Percentiles rank a stretch among this genome's conserved stretches.
Evolutionary conservation across 2,329 filamentous ascomycete genomes (phyloP).

Genomic region (Colletotrichum horii): DNA sequence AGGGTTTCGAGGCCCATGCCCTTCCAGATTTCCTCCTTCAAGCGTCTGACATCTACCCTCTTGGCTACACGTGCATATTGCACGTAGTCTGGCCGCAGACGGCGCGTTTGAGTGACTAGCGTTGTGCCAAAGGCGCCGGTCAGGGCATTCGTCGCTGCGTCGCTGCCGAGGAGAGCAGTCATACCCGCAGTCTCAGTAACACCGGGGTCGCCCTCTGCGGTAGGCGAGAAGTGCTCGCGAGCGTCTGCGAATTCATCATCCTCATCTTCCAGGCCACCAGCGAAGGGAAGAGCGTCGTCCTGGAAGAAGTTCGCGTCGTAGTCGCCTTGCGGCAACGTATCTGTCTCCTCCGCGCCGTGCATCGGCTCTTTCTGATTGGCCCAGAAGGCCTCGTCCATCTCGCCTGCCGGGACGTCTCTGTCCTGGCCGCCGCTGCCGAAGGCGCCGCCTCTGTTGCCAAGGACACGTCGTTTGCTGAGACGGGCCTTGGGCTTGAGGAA

Average conservation of each 20-base stretch:
- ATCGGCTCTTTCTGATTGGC: slow-evolving; percentile 70
- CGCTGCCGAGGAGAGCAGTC: slow-evolving; percentile 55
- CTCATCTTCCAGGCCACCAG: slow-evolving; percentile 61
- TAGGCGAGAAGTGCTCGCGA: slow-evolving; percentile 77
- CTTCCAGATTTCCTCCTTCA: slow-evolving; percentile 76
- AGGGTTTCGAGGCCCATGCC: slow-evolving; percentile 61
- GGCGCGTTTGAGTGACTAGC: slow-evolving; percentile 68
- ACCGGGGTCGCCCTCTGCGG: slow-evolving; percentile 54
- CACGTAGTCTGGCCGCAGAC: slow-evolving; percentile 71
- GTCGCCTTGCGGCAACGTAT: slow-evolving; percentile 69
- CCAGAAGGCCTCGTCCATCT: slow-evolving; percentile 97
- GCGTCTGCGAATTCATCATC: slow-evolving; percentile 84
- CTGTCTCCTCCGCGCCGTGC: slow-evolving; percentile 54
- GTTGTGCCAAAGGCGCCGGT: slow-evolving; percentile 66
- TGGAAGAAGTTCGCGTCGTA: slow-evolving; percentile 99
- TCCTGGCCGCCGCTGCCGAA: slow-evolving; percentile 48
- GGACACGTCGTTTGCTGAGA: slow-evolving; percentile 70
- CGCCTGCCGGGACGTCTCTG: slow-evolving; percentile 67
- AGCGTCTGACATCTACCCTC: slow-evolving; percentile 71
- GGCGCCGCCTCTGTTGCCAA: slow-evolving; percentile 46
- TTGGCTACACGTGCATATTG: slow-evolving; percentile 74
- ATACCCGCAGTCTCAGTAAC: slow-evolving; percentile 52
- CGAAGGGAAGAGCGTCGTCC: slow-evolving; percentile 78
- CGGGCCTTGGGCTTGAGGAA: slow-evolving; percentile 95
- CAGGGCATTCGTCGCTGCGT: slow-evolving; percentile 51